Percentiles rank a stretch among this genome's conserved stretches.
These are phyloP conservation scores for Serendipita sp. DNA, from an alignment of 768 basidiomycete species.

Conservation along the genomic window DNA sequence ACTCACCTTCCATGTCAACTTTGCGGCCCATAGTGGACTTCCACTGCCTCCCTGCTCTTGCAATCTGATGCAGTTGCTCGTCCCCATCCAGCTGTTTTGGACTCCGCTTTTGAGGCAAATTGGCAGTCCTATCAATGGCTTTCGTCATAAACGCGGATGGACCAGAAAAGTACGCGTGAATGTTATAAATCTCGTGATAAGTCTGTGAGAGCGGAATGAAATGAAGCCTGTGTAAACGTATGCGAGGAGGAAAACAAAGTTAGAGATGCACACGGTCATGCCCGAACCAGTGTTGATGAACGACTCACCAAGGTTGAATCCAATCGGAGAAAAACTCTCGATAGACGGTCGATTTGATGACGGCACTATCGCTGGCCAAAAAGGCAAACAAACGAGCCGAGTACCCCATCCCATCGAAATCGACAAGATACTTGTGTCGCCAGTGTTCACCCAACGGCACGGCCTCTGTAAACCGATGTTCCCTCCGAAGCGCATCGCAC, in stretches of 20 bases:
- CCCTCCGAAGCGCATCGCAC: conserved; percentile 39
- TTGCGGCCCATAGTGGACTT: conserved; percentile 65
- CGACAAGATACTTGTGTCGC: conserved; percentile 84
- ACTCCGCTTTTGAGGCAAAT: conserved; percentile 18
- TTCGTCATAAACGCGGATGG: conserved; percentile 43
- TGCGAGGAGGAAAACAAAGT: not conserved
- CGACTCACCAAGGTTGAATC: conserved; percentile 71
- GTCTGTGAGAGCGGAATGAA: conserved; percentile 80
- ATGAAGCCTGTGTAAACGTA: conserved; percentile 49
- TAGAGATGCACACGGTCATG: not conserved
- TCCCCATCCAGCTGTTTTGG: conserved; percentile 44
- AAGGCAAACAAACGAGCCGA: conserved; percentile 78
- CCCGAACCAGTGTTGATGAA: not conserved
- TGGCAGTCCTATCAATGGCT: conserved; percentile 34
- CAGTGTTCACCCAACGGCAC: conserved; percentile 77
- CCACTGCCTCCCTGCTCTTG: conserved; percentile 87
- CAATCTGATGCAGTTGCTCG: conserved; percentile 58
- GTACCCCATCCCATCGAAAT: conserved; percentile 92
- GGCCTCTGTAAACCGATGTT: conserved; percentile 55
- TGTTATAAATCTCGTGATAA: conserved; percentile 86
- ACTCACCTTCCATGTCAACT: conserved; percentile 83
- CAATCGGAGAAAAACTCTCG: conserved; percentile 82
- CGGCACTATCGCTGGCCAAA: conserved; percentile 73
- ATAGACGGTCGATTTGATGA: conserved; percentile 82
- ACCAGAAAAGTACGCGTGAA: conserved; percentile 86